These are phyloP conservation scores for Podospora fimiseda DNA, from an alignment of 495 filamentous ascomycete species.

Conservation along the genomic window DNA sequence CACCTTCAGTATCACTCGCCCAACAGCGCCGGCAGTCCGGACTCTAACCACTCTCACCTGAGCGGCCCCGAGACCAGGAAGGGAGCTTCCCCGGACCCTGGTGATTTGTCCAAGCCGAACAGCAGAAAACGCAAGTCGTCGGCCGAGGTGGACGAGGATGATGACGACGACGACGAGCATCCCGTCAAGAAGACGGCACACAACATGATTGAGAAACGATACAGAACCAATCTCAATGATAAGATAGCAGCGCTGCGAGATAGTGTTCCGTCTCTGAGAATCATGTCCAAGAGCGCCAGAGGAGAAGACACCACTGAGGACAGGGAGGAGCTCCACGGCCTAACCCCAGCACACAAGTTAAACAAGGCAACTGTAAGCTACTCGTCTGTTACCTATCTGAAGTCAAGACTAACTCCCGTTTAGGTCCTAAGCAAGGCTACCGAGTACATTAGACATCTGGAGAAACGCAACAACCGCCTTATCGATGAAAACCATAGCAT, in stretches of 20 bases:
- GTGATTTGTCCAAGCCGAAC: conserved; percentile 40
- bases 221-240: conserved; percentile 91
- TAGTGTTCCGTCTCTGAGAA: conserved; percentile 78
- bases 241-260: conserved; percentile 89
- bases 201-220: conserved; percentile 96
- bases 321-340: conserved; percentile 69
- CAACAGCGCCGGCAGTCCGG: conserved; percentile 44
- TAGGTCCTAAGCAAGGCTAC: conserved; percentile 83
- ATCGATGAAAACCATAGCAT: conserved; percentile 72
- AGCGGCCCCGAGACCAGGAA: conserved; percentile 37
- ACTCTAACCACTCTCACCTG: conserved; percentile 36
- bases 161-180: conserved; percentile 52
- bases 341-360: conserved; percentile 78
- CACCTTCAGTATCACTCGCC: conserved; percentile 50
- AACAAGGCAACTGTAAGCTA: conserved; percentile 81
- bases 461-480: conserved; percentile 78
- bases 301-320: conserved; percentile 65
- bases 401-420: conserved; percentile 5
- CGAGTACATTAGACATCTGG: conserved; percentile 89
- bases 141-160: conserved; percentile 41
- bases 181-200: conserved; percentile 92
- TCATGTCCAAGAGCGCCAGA: conserved; percentile 60
- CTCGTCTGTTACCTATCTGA: not conserved
- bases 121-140: conserved; percentile 61
- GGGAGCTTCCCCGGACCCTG: conserved; percentile 41